Evolutionary conservation across 1,139 yeast species (phyloP).

Genomic region (Kodamaea derodonti): DNA sequence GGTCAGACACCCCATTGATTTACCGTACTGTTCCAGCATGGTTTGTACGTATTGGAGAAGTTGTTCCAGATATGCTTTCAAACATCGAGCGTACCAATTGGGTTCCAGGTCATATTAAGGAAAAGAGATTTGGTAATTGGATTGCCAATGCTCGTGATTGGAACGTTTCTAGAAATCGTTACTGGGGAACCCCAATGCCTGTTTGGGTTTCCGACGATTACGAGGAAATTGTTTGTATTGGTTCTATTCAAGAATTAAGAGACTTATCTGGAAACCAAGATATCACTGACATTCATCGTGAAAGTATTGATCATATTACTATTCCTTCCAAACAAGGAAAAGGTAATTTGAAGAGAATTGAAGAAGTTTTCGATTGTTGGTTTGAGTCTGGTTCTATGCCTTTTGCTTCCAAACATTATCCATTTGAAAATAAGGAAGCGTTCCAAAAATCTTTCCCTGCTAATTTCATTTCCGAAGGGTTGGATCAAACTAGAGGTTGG

Average conservation of each 20-base stretch:
- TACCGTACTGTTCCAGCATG: slow-evolving; percentile 98
- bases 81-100: slow-evolving; percentile 86
- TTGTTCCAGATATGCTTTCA: slow-evolving; percentile 83
- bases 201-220: slow-evolving; percentile 94
- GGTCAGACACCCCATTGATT: slow-evolving; percentile 96
- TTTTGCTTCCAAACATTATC: slow-evolving; percentile 93
- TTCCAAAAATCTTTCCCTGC: slow-evolving; percentile 86
- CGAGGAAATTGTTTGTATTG: slow-evolving; percentile 89
- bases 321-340: slow-evolving; percentile 93
- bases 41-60: slow-evolving; percentile 88
- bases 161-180: slow-evolving; percentile 97
- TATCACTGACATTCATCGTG: slow-evolving; percentile 92
- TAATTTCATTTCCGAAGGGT: slow-evolving; percentile 95
- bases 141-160: slow-evolving; percentile 98
- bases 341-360: slow-evolving; percentile 83
- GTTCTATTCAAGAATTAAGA: slow-evolving; percentile 82
- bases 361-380: slow-evolving; percentile 99
- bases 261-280: slow-evolving; percentile 76
- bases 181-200: slow-evolving; percentile 99
- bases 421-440: slow-evolving; percentile 76
- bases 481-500: slow-evolving; percentile 99
- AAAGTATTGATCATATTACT: slow-evolving; percentile 82
- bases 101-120: slow-evolving; percentile 91
- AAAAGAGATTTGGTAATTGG: slow-evolving; percentile 96
- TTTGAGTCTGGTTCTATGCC: slow-evolving; percentile 99